Conservation (phyloP, 2,329 filamentous ascomycete species). For the Arthrobotrys sinensis region DNA sequence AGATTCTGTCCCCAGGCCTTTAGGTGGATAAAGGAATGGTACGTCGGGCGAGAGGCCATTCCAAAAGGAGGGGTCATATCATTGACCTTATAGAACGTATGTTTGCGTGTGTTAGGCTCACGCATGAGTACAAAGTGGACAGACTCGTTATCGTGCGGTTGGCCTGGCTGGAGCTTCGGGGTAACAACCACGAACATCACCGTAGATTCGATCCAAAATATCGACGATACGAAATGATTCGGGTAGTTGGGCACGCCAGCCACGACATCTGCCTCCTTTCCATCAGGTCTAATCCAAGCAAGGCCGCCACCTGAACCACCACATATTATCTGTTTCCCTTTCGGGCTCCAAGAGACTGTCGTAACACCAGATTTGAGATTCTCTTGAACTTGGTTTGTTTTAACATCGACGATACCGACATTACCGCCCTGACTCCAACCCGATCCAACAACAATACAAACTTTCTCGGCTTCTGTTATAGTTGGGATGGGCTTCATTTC, state of each 20-base stretch:
- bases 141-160: slow-evolving; percentile 68
- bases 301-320: slow-evolving; percentile 85
- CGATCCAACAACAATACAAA: slow-evolving; percentile 83
- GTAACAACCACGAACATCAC: slow-evolving; percentile 87
- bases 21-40: slow-evolving; percentile 83
- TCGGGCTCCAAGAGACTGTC: slow-evolving; percentile 90
- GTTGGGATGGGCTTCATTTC: slow-evolving; percentile 85
- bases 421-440: slow-evolving; percentile 69
- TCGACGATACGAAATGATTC: slow-evolving; percentile 81
- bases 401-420: slow-evolving; percentile 72
- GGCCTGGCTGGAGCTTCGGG: slow-evolving; percentile 70
- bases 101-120: slow-evolving; percentile 70
- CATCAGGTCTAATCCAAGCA: slow-evolving; percentile 86
- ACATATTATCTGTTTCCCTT: slow-evolving; percentile 91
- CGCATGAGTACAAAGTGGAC: slow-evolving; percentile 85
- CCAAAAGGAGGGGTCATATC: slow-evolving; percentile 83
- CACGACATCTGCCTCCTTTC: slow-evolving; percentile 82
- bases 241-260: slow-evolving; percentile 80
- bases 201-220: slow-evolving; percentile 90
- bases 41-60: slow-evolving; percentile 76
- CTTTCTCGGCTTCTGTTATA: slow-evolving; percentile 78
- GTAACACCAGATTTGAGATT: slow-evolving; percentile 82
- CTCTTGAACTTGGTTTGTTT: slow-evolving; percentile 83
- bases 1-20: slow-evolving; percentile 85
- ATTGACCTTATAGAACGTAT: slow-evolving; percentile 80